These are phyloP conservation scores for Rhizopogon vinicolor DNA, from an alignment of 768 basidiomycete genomes.

Conservation along the genomic window DNA sequence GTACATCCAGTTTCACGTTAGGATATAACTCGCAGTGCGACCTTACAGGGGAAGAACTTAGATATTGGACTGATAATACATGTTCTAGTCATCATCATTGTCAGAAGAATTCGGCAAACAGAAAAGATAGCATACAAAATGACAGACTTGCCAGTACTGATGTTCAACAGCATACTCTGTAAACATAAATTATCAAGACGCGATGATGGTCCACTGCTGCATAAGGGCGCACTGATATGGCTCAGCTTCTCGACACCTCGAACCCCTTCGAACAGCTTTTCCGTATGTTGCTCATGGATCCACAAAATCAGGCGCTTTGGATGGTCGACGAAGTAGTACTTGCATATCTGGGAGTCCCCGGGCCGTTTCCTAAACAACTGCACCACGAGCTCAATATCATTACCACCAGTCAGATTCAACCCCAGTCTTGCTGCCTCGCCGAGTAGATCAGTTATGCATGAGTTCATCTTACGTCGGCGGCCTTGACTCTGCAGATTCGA, in stretches of 20 bases:
- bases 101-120: not conserved
- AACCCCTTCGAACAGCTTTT: constrained; percentile 28
- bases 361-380: not conserved
- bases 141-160: constrained; percentile 17
- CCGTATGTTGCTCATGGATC: constrained; percentile 34
- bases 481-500: constrained; percentile 27
- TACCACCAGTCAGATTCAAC: not conserved
- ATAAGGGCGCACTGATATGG: constrained; percentile 34
- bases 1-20: not conserved
- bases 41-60: not conserved
- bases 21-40: constrained; percentile 5
- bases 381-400: not conserved
- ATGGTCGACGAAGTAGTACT: constrained; percentile 46
- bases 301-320: constrained; percentile 40
- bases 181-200: not conserved
- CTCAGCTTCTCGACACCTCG: constrained; percentile 32
- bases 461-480: not conserved
- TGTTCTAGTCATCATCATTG: not conserved
- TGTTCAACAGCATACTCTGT: constrained; percentile 15
- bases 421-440: no score
- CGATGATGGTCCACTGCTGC: not conserved
- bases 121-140: not conserved
- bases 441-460: not conserved
- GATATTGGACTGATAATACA: not conserved
- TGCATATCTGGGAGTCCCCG: not conserved